Percentiles rank a stretch among this genome's conserved stretches.
Conservation (phyloP, 345 rosid genomes). For the Erucastrum elatum region DNA sequence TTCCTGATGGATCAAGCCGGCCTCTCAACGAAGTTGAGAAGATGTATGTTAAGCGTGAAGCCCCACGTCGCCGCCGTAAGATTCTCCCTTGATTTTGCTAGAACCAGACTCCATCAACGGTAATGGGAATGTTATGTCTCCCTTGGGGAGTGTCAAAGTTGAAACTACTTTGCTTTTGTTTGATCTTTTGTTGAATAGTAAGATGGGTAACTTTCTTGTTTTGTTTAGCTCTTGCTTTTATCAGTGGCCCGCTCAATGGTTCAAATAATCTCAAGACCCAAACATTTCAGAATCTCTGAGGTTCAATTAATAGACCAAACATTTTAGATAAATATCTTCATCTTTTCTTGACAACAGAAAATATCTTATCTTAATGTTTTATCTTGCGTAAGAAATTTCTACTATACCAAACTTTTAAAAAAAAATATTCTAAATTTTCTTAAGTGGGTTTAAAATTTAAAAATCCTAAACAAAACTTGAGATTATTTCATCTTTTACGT, state of each 20-base stretch:
- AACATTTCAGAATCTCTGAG: neutral
- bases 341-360: no score
- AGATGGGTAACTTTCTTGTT: slow-evolving; percentile 19
- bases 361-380: neutral
- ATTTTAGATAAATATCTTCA: neutral
- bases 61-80: slow-evolving; percentile 75
- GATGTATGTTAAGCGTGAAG: slow-evolving; percentile 81
- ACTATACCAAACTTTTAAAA: neutral
- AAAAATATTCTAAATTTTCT: neutral
- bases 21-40: slow-evolving; percentile 79
- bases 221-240: slow-evolving; percentile 19
- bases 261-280: slow-evolving; percentile 28
- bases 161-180: slow-evolving; percentile 14
- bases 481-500: neutral
- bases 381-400: neutral
- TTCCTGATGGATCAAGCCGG: slow-evolving; percentile 89
- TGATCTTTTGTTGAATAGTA: slow-evolving; percentile 27
- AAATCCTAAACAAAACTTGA: neutral
- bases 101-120: slow-evolving; percentile 8
- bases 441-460: neutral
- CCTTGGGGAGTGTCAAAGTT: neutral
- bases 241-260: slow-evolving; percentile 27
- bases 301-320: neutral
- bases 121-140: slow-evolving; percentile 16
- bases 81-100: slow-evolving; percentile 61